phyloP scores from a whole-genome alignment of 2,329 filamentous ascomycete genomes.

The Sphaerulina populicola region DNA sequence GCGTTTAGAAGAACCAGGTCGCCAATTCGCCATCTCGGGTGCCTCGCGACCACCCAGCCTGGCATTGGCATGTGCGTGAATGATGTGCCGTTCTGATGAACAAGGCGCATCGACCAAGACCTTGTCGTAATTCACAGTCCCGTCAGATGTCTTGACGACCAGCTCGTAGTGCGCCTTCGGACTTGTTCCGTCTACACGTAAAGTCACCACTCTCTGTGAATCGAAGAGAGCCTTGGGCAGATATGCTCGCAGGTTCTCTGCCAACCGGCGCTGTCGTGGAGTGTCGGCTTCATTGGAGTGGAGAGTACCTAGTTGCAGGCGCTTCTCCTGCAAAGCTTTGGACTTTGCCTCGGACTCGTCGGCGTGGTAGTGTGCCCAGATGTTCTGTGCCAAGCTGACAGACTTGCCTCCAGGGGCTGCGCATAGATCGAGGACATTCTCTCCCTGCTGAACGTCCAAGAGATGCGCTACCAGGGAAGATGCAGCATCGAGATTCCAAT shows the following conservation, averaged over 20 bases:
- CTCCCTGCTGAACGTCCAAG: conserved; percentile 31
- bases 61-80: conserved; percentile 31
- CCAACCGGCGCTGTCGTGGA: conserved; percentile 31
- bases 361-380: conserved; percentile 24
- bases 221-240: conserved; percentile 21
- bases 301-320: conserved; percentile 26
- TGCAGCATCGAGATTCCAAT: conserved; percentile 31
- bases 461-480: conserved; percentile 33
- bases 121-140: conserved; percentile 34
- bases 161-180: conserved; percentile 21
- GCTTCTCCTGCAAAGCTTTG: conserved; percentile 8
- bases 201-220: conserved; percentile 16
- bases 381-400: conserved; percentile 30
- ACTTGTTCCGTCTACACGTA: conserved; percentile 22
- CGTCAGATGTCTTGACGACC: conserved; percentile 27
- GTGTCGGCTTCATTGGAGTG: conserved; percentile 35
- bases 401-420: conserved; percentile 36
- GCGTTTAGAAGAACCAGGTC: conserved; percentile 32
- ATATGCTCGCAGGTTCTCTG: conserved; percentile 23
- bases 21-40: conserved; percentile 36
- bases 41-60: conserved; percentile 18
- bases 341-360: conserved; percentile 16
- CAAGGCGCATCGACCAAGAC: conserved; percentile 39
- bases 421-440: conserved; percentile 37
- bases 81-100: conserved; percentile 37